Evolutionary conservation across 208 protist species (phyloP), one percentile per base, ranked within the genome.

Genomic region (Endotrypanum monterogeii): DNA sequence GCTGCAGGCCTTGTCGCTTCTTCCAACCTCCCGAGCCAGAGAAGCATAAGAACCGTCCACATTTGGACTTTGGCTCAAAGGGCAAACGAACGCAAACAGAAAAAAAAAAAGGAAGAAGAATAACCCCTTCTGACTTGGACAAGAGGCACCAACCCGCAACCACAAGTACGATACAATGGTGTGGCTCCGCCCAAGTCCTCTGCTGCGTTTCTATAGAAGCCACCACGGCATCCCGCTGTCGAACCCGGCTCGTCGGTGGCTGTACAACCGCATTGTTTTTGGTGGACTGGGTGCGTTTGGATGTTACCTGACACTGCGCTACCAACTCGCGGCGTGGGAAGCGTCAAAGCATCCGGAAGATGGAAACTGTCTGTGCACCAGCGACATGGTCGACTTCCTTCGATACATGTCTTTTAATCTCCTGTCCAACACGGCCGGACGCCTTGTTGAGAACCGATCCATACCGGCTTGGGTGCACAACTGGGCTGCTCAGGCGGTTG

Each of bases 191-290:
- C 30, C 16, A 1, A 78, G 78, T 20, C 50, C 71, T 4, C 23
- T 57, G 12, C 28, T 74, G 25, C 62, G 44, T 16, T 96, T 93
- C 82, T 93, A 89, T 75, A 89, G 87, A 48, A 90, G 83, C 78
- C 71, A 89, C 68, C 65, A 72, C 41, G 44, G 51, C 44, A 67
- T 67, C 14, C 55, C 71, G 12, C 76, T 91, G 39, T 78, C 62
- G 18, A 90, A 95, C 76, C 92, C 92, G 16, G 72, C 90, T 70
- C 83, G 90, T 44, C 90, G 89, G 2, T 96, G 90, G 89, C 37
- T 94, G 11, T 94, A 94, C 74, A 82, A 94, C 74, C 90, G 86
- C 70, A 23, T 91, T 65, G 25, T 87, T 35, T 56, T 68, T 14
- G 90, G 85, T 25, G 62, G 62, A 44, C 4, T 85, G 18, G 69